Base-by-base conservation (phyloP, 441 rosid species). In the Aquilaria agallochum region DNA sequence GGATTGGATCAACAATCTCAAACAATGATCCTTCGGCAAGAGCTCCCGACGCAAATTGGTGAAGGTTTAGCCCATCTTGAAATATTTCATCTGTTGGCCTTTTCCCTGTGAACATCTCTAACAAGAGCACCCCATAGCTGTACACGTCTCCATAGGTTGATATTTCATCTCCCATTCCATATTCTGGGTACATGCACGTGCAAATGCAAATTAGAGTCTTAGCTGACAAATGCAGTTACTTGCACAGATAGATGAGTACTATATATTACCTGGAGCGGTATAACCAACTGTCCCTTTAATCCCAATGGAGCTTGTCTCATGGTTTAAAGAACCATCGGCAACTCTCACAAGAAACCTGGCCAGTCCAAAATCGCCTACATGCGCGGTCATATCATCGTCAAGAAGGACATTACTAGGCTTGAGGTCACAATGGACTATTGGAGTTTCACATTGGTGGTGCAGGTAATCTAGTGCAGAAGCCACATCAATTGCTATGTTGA, bases 261-360 rank as follows among this genome's bases (percentile, higher is more conserved):
- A 15, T 36, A 12, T 31, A 31, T 15, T 45, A 70, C 78, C 72
- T 44, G 74, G 78, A 46, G 74, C 65, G 51, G 70, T 67, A 59
- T 66, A 70, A 42, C 78, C 74, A 36, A 74, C 53, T 2, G 78
- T 66, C 31, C 78, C 78, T 52, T 67, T 63, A n/a, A 74, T 1
- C 13, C 47, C 61, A 31, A 27, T 14, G 48, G 68, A 47, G 50
- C 55, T 64, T 11, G 9, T 64, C 27, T 64, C 59, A 44, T 33
- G 60, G 32, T 27, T 33, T 48, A 34, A 53, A 27, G 40, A 55
- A 20, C 9, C 20, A 14, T 52, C 12, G 2, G 12, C 9, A 1
- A 36, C 45, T 44, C 27, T 4, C 7, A 12, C 13, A 34, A 56
- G 60, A 40, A 64, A 56, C 68, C 48, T 48, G 3, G 56, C 68